These are phyloP conservation scores for Beauveria rudraprayagi DNA, from an alignment of 2,329 filamentous ascomycete species.

Conservation along the genomic window DNA sequence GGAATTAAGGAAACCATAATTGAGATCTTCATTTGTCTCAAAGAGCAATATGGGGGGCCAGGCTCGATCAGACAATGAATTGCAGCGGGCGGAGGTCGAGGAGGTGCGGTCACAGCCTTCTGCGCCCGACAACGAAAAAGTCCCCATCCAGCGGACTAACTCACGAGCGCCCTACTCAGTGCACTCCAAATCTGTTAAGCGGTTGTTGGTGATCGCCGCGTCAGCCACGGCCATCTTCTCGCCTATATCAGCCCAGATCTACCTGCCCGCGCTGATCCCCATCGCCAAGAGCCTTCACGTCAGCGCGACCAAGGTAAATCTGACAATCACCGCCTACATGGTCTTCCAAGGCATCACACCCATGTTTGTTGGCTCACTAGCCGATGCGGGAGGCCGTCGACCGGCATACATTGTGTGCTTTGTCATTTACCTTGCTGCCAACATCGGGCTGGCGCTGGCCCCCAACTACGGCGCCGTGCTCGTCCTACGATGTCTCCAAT, in stretches of 20 bases:
- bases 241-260: slow-evolving; percentile 41
- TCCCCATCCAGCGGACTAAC: background rate
- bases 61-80: background rate
- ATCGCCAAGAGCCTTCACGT: slow-evolving; percentile 41
- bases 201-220: slow-evolving; percentile 31
- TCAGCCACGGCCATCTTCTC: slow-evolving; percentile 35
- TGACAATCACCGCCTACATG: slow-evolving; percentile 49
- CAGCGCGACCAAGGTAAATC: slow-evolving; percentile 33
- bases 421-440: slow-evolving; percentile 43
- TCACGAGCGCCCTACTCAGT: slow-evolving; percentile 26
- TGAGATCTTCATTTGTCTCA: background rate
- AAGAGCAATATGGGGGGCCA: background rate
- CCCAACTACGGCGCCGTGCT: slow-evolving; percentile 42
- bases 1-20: background rate
- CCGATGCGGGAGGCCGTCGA: slow-evolving; percentile 45
- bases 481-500: slow-evolving; percentile 48
- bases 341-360: slow-evolving; percentile 54
- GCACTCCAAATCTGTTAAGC: slow-evolving; percentile 33
- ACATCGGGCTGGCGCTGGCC: slow-evolving; percentile 44
- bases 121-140: background rate
- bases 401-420: slow-evolving; percentile 48
- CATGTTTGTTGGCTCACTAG: slow-evolving; percentile 47
- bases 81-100: background rate
- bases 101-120: background rate
- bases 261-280: slow-evolving; percentile 44